Percentiles rank a stretch among this genome's conserved stretches.
Evolutionary conservation across 495 filamentous ascomycete genomes (phyloP).

Genomic region (Penicillium ucsense): DNA sequence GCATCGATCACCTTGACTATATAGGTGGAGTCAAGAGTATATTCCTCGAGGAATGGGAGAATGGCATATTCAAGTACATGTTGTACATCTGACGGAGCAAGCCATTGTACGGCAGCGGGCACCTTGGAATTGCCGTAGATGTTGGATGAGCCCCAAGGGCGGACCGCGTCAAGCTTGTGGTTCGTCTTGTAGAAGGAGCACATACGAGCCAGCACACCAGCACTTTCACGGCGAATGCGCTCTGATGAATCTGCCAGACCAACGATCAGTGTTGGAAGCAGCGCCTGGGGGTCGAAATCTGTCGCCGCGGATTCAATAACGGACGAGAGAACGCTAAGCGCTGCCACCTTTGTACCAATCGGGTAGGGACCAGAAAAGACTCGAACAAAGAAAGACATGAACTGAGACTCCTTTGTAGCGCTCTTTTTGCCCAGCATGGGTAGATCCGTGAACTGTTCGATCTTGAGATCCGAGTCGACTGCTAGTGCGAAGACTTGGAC

Average conservation of each 20-base stretch:
- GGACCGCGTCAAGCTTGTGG: conserved; percentile 23
- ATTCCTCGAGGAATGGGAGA: conserved; percentile 69
- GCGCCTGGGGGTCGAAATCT: conserved; percentile 59
- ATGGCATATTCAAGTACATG: conserved; percentile 56
- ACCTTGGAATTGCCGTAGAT: conserved; percentile 48
- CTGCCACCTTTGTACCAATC: conserved; percentile 53
- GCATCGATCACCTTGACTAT: conserved; percentile 50
- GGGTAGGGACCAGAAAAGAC: conserved; percentile 66
- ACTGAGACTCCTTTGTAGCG: conserved; percentile 51
- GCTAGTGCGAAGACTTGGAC: conserved; percentile 54
- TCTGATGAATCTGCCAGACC: conserved; percentile 65
- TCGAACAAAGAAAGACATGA: conserved; percentile 65
- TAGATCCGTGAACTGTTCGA: conserved; percentile 48
- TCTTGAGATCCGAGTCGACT: conserved; percentile 35
- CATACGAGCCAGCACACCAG: conserved; percentile 46
- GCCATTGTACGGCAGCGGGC: conserved; percentile 43
- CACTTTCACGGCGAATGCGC: conserved; percentile 65
- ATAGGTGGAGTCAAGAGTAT: conserved; percentile 60
- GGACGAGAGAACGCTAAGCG: conserved; percentile 49
- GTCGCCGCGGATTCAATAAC: conserved; percentile 41
- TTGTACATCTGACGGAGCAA: conserved; percentile 45
- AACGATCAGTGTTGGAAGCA: conserved; percentile 66
- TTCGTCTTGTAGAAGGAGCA: conserved; percentile 38
- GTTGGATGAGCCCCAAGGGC: conserved; percentile 41
- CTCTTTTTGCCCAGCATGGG: conserved; percentile 46